Evolutionary conservation across 306 rosid genomes (phyloP).

Genomic region (Sesbania bispinosa): DNA sequence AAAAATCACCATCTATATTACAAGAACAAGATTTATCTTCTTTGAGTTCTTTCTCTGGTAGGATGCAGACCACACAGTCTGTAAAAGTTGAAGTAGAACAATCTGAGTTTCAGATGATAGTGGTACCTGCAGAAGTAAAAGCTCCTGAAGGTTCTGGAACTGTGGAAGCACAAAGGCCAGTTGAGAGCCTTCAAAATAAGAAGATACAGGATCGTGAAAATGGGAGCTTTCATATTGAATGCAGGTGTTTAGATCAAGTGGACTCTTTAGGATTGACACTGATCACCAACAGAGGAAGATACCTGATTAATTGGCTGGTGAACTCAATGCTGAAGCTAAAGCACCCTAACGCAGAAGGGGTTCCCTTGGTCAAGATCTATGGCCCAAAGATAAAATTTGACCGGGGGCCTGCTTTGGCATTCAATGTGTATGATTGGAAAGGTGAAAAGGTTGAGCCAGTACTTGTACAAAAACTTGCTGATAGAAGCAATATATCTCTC

Average conservation of each 20-base stretch:
- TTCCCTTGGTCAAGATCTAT: slow-evolving; percentile 60
- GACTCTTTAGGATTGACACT: slow-evolving; percentile 61
- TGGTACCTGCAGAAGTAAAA: slow-evolving; percentile 26
- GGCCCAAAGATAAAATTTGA: slow-evolving; percentile 90
- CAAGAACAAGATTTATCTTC: slow-evolving; percentile 44
- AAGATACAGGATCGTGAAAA: slow-evolving; percentile 25
- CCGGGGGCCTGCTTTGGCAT: slow-evolving; percentile 86
- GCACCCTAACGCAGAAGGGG: slow-evolving; percentile 77
- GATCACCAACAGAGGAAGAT: slow-evolving; percentile 72
- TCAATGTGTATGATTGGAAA: slow-evolving; percentile 94
- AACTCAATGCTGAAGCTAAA: slow-evolving; percentile 75
- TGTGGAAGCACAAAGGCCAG: slow-evolving; percentile 26
- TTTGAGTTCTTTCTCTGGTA: slow-evolving; percentile 73
- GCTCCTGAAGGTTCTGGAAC: slow-evolving; percentile 33
- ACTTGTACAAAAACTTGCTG: slow-evolving; percentile 91
- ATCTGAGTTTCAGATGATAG: slow-evolving; percentile 22
- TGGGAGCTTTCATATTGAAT: slow-evolving; percentile 42
- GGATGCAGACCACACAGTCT: slow-evolving; percentile 27
- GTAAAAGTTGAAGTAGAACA: slow-evolving; percentile 37
- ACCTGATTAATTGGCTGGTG: slow-evolving; percentile 86
- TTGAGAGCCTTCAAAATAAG: slow-evolving; percentile 25
- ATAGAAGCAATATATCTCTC: slow-evolving; percentile 76
- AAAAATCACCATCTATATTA: slow-evolving; percentile 35
- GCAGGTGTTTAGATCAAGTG: slow-evolving; percentile 84
- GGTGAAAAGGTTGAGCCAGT: slow-evolving; percentile 95